These are phyloP conservation scores for Xanthoconium stramineum DNA, from an alignment of 768 basidiomycete species.

Conservation along the genomic window DNA sequence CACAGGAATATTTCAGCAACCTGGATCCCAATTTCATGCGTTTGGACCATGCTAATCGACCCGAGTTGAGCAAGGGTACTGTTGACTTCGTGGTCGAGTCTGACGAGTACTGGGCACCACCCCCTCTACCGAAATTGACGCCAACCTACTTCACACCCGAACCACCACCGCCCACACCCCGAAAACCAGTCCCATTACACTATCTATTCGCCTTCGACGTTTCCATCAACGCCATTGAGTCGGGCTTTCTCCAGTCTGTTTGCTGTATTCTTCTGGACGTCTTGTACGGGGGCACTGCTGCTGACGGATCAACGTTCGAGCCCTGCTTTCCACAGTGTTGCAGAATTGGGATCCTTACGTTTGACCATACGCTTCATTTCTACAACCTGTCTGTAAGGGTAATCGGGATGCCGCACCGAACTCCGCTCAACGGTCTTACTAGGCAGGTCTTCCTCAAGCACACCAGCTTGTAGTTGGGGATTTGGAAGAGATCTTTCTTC, in stretches of 20 bases:
- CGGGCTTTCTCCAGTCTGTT: constrained; percentile 66
- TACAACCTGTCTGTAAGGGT: constrained; percentile 79
- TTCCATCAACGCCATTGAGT: constrained; percentile 59
- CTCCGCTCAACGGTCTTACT: constrained; percentile 18
- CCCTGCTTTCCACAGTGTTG: constrained; percentile 53
- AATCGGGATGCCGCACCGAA: constrained; percentile 3
- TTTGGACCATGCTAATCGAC: constrained; percentile 75
- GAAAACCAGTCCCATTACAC: constrained; percentile 62
- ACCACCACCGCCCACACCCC: constrained; percentile 43
- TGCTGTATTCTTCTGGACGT: constrained; percentile 60
- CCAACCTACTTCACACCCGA: constrained; percentile 53
- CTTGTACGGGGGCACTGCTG: constrained; percentile 55
- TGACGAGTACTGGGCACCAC: constrained; percentile 80
- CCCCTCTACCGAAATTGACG: constrained; percentile 52
- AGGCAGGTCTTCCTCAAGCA: constrained; percentile 47
- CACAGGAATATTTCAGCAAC: constrained; percentile 78
- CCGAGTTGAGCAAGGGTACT: constrained; percentile 87
- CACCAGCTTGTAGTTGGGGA: constrained; percentile 83
- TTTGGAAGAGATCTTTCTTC: constrained; percentile 89
- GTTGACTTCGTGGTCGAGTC: constrained; percentile 80
- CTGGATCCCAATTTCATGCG: constrained; percentile 75
- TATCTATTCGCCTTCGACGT: constrained; percentile 90
- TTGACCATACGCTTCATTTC: constrained; percentile 78
- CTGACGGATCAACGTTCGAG: constrained; percentile 40
- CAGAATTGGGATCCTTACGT: constrained; percentile 78